Conservation (phyloP, 441 rosid species). For the Gossypium lobatum region DNA sequence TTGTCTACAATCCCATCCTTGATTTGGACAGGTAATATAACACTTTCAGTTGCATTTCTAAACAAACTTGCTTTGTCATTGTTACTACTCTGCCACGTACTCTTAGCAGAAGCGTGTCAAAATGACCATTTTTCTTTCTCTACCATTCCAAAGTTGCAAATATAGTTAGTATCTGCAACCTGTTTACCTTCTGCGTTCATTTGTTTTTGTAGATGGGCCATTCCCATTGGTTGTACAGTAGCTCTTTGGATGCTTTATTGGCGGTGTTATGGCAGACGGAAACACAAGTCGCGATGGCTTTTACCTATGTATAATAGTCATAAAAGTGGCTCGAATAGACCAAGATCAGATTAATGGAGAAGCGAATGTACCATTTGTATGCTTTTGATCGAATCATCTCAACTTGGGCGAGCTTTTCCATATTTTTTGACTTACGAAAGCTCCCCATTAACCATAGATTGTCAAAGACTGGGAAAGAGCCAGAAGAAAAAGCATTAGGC, state of each 20-base stretch:
- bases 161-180: neutral
- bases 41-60: neutral
- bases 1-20: conserved; percentile 89
- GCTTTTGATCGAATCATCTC: conserved; percentile 10
- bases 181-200: neutral
- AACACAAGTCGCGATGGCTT: conserved; percentile 59
- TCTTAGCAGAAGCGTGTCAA: neutral
- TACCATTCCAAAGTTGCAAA: neutral
- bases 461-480: conserved; percentile 15
- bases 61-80: neutral
- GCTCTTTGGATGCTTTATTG: conserved; percentile 59
- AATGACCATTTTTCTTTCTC: neutral
- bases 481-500: conserved; percentile 9
- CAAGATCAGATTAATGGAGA: conserved; percentile 61
- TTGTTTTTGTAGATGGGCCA: conserved; percentile 70
- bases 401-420: conserved; percentile 27
- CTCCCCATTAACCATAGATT: conserved; percentile 2
- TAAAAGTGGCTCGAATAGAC: conserved; percentile 50
- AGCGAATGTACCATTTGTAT: neutral
- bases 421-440: conserved; percentile 20
- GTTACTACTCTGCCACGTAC: neutral
- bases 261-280: conserved; percentile 80
- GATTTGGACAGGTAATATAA: conserved; percentile 86
- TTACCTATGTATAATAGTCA: conserved; percentile 66
- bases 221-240: conserved; percentile 52